Evolutionary conservation across 768 basidiomycete species (phyloP), one percentile per base, ranked within the genome.

Genomic region (Termitomyces sp.): DNA sequence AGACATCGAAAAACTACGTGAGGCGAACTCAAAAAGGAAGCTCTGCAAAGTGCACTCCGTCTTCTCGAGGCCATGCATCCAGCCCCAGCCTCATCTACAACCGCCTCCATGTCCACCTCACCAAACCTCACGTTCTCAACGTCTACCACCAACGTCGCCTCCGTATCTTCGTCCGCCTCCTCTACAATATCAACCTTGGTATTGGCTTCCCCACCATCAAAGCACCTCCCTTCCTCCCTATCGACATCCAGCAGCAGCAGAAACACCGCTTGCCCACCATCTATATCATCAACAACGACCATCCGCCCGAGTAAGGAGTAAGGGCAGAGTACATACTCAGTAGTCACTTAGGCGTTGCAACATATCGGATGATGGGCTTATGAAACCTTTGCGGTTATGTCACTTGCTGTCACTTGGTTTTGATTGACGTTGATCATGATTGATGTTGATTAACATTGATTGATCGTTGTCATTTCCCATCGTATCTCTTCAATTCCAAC

Each of bases 1-100:
- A 2, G 90, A 91, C 67, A 82, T 84, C 1, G 88, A 91, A 69
- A 81, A 92, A 68, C 77, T 94, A 28, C 80, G 78, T 28, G 85
- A 88, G 64, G 75, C 83, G 0, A 77, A 35, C 69, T 77, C 54
- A 89, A 92, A 71, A 87, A 87, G 64, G 84, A 88, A 36, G 90
- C 90, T 0, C 70, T 94, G 15, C 76, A 78, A 45, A 83, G 85
- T 35, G 90, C 90, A 8, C 78, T 92, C n/a, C 75, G 79, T 12
- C 71, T 93, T 11, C 75, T 93, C 15, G 88, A 92, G 70, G 80
- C 38, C 85, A 90, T 64, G 85, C 59, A 39, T 35, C 33, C 69
- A 68, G 58, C 66, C 81, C 54, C 65, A 74, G 57, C 20, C 36
- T 48, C 50, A 9, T 46, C 55, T 39, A 38, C 58, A 2, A 36